Percentiles rank a stretch among this genome's conserved stretches.
Conservation (phyloP, 805 yeast genomes). For the Candida methanosorbosa region DNA sequence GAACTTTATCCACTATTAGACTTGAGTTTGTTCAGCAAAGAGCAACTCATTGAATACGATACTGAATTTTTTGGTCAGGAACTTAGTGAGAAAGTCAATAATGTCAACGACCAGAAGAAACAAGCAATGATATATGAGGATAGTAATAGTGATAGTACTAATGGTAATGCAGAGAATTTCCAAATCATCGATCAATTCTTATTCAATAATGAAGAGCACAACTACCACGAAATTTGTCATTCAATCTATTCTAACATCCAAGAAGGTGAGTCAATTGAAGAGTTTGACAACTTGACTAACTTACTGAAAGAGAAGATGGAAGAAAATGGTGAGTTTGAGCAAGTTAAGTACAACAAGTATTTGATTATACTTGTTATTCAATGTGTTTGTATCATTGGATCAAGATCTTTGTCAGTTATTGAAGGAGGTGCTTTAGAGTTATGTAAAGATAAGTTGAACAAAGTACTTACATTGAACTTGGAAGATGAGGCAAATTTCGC, state of each 20-base stretch:
- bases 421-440: slow-evolving; percentile 36
- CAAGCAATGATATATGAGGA: slow-evolving; percentile 6
- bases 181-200: slow-evolving; percentile 24
- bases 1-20: slow-evolving; percentile 44
- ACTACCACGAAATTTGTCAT: slow-evolving; percentile 22
- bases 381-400: slow-evolving; percentile 72
- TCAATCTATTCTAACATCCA: slow-evolving; percentile 24
- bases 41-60: slow-evolving; percentile 30
- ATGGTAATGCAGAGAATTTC: slow-evolving; percentile 21
- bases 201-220: slow-evolving; percentile 25
- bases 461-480: slow-evolving; percentile 11
- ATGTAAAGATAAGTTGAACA: slow-evolving; percentile 18
- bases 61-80: slow-evolving; percentile 22
- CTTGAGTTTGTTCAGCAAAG: slow-evolving; percentile 27
- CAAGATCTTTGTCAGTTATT: slow-evolving; percentile 77
- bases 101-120: slow-evolving; percentile 6
- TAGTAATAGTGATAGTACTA: slow-evolving; percentile 10
- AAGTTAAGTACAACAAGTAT: slow-evolving; percentile 26
- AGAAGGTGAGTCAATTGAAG: slow-evolving; percentile 19
- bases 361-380: slow-evolving; percentile 58
- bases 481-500: slow-evolving; percentile 10
- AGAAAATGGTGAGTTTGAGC: slow-evolving; percentile 2
- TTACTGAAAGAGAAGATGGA: slow-evolving; percentile 13
- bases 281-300: slow-evolving; percentile 17
- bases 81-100: slow-evolving; percentile 12